These are phyloP conservation scores for Rutstroemia sp. DNA, from an alignment of 2,329 filamentous ascomycete genomes.

Conservation along the genomic window DNA sequence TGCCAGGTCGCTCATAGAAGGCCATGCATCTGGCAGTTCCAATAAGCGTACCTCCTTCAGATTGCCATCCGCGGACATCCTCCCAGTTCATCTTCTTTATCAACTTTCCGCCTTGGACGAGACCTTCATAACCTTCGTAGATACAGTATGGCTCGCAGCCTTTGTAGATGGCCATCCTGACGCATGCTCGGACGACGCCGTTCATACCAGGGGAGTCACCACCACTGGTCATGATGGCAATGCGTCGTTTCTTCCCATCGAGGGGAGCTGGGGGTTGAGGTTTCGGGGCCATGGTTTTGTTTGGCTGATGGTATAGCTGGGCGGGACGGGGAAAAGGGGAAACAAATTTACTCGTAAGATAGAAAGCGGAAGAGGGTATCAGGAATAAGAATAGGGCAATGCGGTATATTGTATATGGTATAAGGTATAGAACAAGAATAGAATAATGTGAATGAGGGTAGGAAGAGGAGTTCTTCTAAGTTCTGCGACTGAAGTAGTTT, in stretches of 20 bases:
- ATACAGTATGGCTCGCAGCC: constrained; percentile 73
- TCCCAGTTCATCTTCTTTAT: constrained; percentile 88
- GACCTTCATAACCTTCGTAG: constrained; percentile 93
- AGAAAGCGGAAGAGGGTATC: not conserved
- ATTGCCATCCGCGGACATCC: constrained; percentile 89
- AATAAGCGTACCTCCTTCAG: constrained; percentile 90
- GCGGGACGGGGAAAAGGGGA: not conserved
- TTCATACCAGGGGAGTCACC: constrained; percentile 74
- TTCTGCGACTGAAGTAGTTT: constrained; percentile 10
- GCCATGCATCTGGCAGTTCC: constrained; percentile 89
- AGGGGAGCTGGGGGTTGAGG: constrained; percentile 20
- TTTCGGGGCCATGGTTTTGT: constrained; percentile 17
- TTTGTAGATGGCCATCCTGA: constrained; percentile 83
- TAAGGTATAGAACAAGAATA: not conserved
- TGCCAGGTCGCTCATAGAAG: constrained; percentile 83
- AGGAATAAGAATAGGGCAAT: not conserved
- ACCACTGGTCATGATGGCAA: constrained; percentile 67
- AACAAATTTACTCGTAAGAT: too few relatives aligned
- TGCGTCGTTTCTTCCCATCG: constrained; percentile 32
- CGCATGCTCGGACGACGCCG: constrained; percentile 64
- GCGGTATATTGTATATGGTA: not conserved
- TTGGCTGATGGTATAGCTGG: not conserved
- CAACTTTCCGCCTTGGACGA: constrained; percentile 81
- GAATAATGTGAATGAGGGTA: not conserved
- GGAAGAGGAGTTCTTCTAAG: not conserved